Base-by-base conservation (phyloP, 2,329 filamentous ascomycete species). In the Graphilbum fragrans region DNA sequence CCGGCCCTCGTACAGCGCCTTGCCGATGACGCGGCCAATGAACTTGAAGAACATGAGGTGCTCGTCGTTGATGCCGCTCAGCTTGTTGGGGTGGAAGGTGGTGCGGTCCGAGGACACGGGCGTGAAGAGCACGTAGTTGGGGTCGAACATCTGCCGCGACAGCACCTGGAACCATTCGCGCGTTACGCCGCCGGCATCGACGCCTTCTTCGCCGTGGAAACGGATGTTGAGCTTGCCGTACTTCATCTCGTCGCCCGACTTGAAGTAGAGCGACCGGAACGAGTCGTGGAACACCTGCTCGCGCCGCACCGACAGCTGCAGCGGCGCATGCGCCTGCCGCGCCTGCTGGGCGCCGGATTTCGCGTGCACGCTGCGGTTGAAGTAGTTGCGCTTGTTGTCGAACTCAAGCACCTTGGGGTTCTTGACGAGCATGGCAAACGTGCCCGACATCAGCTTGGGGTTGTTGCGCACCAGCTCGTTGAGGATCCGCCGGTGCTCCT, bases 121-220 rank as follows among this genome's bases (percentile, higher is more conserved):
- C 39, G 85, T 92, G 66, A 96, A 98, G 32, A 98, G 70, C 38
- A 86, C 92, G 57, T 96, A 98, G 63, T 95, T 92, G 38, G 92
- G 84, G 60, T 98, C 92, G 64, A 98, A 98, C 92, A 98, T 98
- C 56, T 95, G 92, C 46, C 92, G 78, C 23, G 93, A 82, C 50
- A 98, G 82, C 39, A 94, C 90, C 59, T 95, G 90, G 73, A 98
- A 98, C 92, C 93, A 98, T 66, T 98, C 92, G 55, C 93, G 80
- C 31, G 90, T 95, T 37, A 98, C 90, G 64, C 92, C 92, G 51
- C 92, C 93, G 41, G 92, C 92, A 62, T 98, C 93, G 34, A 98
- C 87, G 60, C 93, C 92, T 59, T 98, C 92, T 64, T 98, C 92
- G 27, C 87, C 87, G 52, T 92, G 85, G 75, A 98, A 98, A 41